phyloP scores from a whole-genome alignment of 129 eudicot genomes.

The Ambrosia trifida region DNA sequence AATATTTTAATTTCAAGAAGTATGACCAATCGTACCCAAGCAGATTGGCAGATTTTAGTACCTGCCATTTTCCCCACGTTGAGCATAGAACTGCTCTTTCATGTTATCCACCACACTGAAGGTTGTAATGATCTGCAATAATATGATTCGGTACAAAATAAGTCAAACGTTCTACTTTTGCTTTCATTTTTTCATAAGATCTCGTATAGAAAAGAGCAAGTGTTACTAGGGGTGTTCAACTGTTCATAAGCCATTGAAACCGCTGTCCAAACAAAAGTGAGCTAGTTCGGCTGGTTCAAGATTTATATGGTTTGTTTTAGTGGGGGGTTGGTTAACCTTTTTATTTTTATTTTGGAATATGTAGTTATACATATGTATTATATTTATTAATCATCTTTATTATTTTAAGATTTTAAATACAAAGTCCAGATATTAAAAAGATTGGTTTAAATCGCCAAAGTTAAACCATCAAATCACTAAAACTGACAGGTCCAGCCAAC shows the following conservation, averaged over 20 bases:
- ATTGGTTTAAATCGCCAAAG: neutral
- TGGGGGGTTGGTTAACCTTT: neutral
- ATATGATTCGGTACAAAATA: neutral
- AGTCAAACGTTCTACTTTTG: neutral
- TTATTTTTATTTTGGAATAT: neutral
- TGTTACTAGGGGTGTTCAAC: neutral
- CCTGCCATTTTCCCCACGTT: slow-evolving; percentile 70
- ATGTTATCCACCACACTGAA: slow-evolving; percentile 95
- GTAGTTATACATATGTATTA: neutral
- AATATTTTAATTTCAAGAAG: neutral
- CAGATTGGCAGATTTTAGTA: slow-evolving; percentile 11
- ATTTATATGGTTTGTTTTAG: neutral
- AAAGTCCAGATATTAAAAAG: neutral
- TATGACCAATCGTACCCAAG: neutral
- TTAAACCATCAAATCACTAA: neutral
- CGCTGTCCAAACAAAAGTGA: neutral
- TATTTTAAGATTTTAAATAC: neutral
- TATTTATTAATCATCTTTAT: neutral
- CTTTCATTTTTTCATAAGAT: neutral
- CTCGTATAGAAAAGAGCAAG: neutral
- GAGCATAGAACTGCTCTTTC: slow-evolving; percentile 79
- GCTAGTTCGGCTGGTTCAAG: neutral
- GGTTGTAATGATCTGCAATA: slow-evolving; percentile 71
- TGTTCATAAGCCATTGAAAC: neutral
- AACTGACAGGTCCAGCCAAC: neutral